Evolutionary conservation across 371 early-diverging fungal genomes (phyloP), one percentile per base, ranked within the genome.

Genomic region (Mucor irregularis): DNA sequence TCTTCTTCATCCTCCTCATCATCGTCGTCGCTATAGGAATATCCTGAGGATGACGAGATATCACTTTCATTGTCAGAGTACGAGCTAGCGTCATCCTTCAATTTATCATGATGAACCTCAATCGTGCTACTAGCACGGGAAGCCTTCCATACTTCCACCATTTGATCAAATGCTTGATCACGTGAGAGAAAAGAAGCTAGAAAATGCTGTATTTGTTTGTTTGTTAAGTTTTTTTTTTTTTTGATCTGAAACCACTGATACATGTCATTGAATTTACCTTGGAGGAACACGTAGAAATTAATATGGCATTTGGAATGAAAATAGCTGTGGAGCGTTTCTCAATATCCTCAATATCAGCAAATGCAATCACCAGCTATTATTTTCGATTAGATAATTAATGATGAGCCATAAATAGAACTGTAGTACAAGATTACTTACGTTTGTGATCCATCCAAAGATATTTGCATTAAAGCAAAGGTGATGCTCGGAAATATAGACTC

Each of bases 371-470:
- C 43, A 96, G 62, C 87, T 90, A 51, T 16, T 19, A 38, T 52
- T 14, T 28, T 19, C 19, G 24, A 35, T 21, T 8, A 43, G 17
- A 40, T 5, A 30, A 24, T 24, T 28, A 28, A 47, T 21, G 25
- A 37, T 10, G 49, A 34, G 24, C 2, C 42, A 37, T n/a, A 37
- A 13, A 17, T 43, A 22, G 9, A n/a, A 19, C 8, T 49, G 22
- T 33, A 22, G 26, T 13, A 30, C 26, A 29, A 22, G 13, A 5
- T n/a, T 26, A 53, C 71, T 65, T 80, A 91, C 87, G 58, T 89
- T 89, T 21, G 91, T 96, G 30, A 96, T 86, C 89, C 95, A 96
- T n/a, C 98, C 96, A 71, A 97, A 90, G 50, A 97, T 95, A 64
- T 94, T 96, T 52, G 97, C 91, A 64, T 96, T 86, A 65, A 97